Evolutionary conservation across 257 asterid species (phyloP), one percentile per base, ranked within the genome.

Genomic region (Paraleonurus japonicus): DNA sequence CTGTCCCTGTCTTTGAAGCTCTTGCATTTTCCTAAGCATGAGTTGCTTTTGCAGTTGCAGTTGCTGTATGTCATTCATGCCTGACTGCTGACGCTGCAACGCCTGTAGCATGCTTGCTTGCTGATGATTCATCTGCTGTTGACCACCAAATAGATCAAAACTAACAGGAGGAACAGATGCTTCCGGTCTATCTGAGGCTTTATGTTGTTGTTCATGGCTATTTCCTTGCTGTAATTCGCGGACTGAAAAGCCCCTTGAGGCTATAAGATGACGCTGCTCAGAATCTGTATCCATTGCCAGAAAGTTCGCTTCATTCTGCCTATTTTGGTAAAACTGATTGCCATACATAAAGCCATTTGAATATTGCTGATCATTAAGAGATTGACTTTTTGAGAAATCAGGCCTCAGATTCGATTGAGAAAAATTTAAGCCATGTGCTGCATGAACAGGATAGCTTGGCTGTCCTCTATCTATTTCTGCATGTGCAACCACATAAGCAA

Each of bases 91-190:
- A 11, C 63, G 89, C 81, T 86, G 96, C 75, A 90, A 60, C 30
- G 87, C 79, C 69, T 87, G 98, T 78, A 79, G 70, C 86, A 83
- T 76, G 79, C 85, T 82, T 64, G 88, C 65, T 66, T 89, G 96
- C 65, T 88, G 96, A 76, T 76, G 84, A 75, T 51, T 81, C 91
- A 87, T 88, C 88, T 85, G 97, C 71, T 85, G 93, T 71, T 85
- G 97, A 82, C 90, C 89, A 71, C 96, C 95, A 76, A 94, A 94
- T 74, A 94, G 89, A 83, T 90, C 96, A 79, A 89, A 90, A 85
- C 95, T 77, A 54, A 79, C 79, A 75, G 95, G 86, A 80, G 93
- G 69, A 10, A 71, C 85, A 32, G 90, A 83, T 68, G 90, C 65
- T 26, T 19, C 75, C 43, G 86, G 72, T 76, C 87, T 82, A 70